These are phyloP conservation scores for Bombardia bombarda DNA, from an alignment of 495 filamentous ascomycete species.

Conservation along the genomic window DNA sequence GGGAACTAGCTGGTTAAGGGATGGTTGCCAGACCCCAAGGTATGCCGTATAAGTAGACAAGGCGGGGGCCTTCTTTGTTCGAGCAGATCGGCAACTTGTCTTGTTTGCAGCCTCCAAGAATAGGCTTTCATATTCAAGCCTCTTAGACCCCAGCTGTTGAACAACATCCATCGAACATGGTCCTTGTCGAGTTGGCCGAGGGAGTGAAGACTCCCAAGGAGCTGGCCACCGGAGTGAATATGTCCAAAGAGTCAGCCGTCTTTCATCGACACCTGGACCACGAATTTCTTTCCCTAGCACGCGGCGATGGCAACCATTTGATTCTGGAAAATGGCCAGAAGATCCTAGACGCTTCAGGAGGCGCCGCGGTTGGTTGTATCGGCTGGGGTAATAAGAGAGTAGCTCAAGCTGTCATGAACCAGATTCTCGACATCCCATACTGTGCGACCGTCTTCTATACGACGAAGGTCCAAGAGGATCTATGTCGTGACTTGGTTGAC, in stretches of 20 bases:
- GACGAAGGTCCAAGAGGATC: slow-evolving; percentile 28
- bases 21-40: not conserved
- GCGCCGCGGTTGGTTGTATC: slow-evolving; percentile 45
- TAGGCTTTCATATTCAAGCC: not conserved
- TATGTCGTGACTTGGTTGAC: slow-evolving; percentile 34
- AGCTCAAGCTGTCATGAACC: slow-evolving; percentile 32
- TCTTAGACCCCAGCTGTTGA: not conserved
- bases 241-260: slow-evolving; percentile 20
- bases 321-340: slow-evolving; percentile 50
- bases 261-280: slow-evolving; percentile 24
- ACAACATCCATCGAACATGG: slow-evolving; percentile 15
- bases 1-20: no score
- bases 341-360: slow-evolving; percentile 55
- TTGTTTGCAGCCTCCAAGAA: not conserved
- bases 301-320: slow-evolving; percentile 29
- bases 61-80: not conserved
- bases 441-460: slow-evolving; percentile 37
- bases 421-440: slow-evolving; percentile 35
- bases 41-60: not conserved
- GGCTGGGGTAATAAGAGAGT: slow-evolving; percentile 41
- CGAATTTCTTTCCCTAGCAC: slow-evolving; percentile 15
- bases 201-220: not conserved
- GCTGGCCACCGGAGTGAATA: not conserved
- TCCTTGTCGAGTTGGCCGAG: slow-evolving; percentile 11
- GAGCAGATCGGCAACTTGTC: not conserved